phyloP scores from a whole-genome alignment of 345 rosid genomes.

The Eucalyptus pauciflora region DNA sequence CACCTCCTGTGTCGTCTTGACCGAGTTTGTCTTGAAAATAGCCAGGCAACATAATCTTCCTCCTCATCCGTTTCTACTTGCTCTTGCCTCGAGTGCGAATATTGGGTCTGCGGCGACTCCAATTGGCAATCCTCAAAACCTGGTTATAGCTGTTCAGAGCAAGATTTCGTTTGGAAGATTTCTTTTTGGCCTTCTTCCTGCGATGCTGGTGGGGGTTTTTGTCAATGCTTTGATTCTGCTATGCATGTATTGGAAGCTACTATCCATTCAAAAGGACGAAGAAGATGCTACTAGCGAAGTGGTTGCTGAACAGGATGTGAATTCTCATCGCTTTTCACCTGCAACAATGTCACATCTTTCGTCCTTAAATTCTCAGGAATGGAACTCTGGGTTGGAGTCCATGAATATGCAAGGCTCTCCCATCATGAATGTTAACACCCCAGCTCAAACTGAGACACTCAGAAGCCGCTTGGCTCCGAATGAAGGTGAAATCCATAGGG shows the following conservation, averaged over 20 bases:
- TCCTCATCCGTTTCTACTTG: slow-evolving; percentile 69
- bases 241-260: slow-evolving; percentile 52
- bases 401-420: slow-evolving; percentile 6
- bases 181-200: slow-evolving; percentile 49
- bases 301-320: slow-evolving; percentile 40
- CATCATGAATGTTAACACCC: background rate
- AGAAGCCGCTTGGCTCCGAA: slow-evolving; percentile 26
- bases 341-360: slow-evolving; percentile 50
- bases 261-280: slow-evolving; percentile 51
- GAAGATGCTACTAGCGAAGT: slow-evolving; percentile 23
- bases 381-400: slow-evolving; percentile 22
- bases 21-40: slow-evolving; percentile 72
- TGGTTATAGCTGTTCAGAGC: slow-evolving; percentile 70
- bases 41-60: slow-evolving; percentile 78
- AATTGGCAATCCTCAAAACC: slow-evolving; percentile 85
- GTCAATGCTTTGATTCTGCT: slow-evolving; percentile 53
- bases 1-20: slow-evolving; percentile 66
- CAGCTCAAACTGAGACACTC: slow-evolving; percentile 11
- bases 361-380: slow-evolving; percentile 31
- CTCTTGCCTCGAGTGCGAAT: slow-evolving; percentile 80
- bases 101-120: slow-evolving; percentile 86
- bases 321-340: slow-evolving; percentile 57
- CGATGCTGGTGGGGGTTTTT: slow-evolving; percentile 49
- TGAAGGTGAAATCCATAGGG: slow-evolving; percentile 28
- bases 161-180: slow-evolving; percentile 51